Conservation (phyloP, 2,329 filamentous ascomycete species). For the Aspergillus sp. region DNA sequence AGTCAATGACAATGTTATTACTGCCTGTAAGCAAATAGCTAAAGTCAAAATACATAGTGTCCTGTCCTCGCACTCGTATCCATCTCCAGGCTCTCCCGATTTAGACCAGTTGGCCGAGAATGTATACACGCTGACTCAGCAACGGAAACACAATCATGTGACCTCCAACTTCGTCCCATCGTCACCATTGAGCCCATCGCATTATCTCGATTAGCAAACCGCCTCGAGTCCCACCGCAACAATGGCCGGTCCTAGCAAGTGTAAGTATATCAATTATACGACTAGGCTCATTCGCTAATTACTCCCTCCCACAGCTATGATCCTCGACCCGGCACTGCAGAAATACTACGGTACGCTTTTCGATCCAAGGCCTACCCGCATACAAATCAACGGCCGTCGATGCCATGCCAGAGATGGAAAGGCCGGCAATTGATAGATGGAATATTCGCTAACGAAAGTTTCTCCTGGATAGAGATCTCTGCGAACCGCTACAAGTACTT, state of each 20-base stretch:
- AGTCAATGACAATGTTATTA: too few relatives aligned
- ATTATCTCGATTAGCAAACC: conserved; percentile 4
- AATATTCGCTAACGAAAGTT: conserved; percentile 11
- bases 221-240: conserved; percentile 23
- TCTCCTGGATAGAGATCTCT: conserved; percentile 65
- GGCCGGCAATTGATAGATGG: neutral
- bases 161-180: conserved; percentile 13
- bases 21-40: too few relatives aligned
- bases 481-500: conserved; percentile 91
- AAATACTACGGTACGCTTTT: conserved; percentile 51
- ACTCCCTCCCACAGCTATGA: conserved; percentile 41
- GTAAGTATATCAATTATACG: conserved; percentile 28
- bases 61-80: too few relatives aligned
- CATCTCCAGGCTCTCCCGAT: too few relatives aligned
- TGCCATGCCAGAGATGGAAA: neutral
- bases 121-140: conserved; percentile 8
- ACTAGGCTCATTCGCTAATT: conserved; percentile 48
- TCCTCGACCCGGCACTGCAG: conserved; percentile 47
- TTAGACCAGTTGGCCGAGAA: too few relatives aligned
- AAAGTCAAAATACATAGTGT: too few relatives aligned
- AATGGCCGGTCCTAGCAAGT: conserved; percentile 54
- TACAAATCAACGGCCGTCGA: neutral
- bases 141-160: conserved; percentile 10
- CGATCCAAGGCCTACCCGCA: conserved; percentile 13
- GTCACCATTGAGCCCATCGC: conserved; percentile 10